Evolutionary conservation across 176 grass and related monocot genomes (phyloP), one percentile per base, ranked within the genome.

Genomic region (Hordeum vulgare): DNA sequence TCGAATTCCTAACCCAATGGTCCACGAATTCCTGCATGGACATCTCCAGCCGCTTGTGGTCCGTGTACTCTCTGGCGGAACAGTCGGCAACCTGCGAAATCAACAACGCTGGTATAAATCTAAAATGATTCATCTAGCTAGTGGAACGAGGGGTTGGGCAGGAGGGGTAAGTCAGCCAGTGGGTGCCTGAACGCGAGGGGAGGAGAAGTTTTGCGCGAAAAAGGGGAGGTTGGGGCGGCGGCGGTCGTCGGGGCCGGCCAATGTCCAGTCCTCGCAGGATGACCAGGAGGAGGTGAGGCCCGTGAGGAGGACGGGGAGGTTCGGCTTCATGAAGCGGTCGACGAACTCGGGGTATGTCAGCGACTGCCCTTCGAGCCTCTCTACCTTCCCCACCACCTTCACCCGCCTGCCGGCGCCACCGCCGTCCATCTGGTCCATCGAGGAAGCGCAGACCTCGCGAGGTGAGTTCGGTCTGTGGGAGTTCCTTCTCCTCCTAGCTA

Each of bases 11-110:
- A 56, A 61, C n/a, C 92, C 92, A 98, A n/a, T 86, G 70, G 77
- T 71, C 81, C 11, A 91, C 77, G 76, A 91, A 91, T 80, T 98
- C 92, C 23, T 71, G 76, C 79, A 98, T 77, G 7, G 92, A 88
- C 90, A 98, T 98, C 79, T 93, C 96, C 29, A 90, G 79, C 65
- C 85, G 88, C 83, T 95, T 98, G 65, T 98, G 96, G 33, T 95
- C 92, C 17, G 87, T 86, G 73, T 88, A 88, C 68, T 95, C 90
- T 77, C 78, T 88, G 40, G 83, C 86, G 66, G 85, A 90, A 81
- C 96, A 98, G 37, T 95, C 92, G 21, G 90, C 88, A 4, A 98
- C 92, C 92, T 98, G 78, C 73, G 51, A 68, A 74, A 85, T 63
- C 72, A n/a, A 71, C 7, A 70, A 17, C 31, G 8, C 8, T 57